Conservation (phyloP, 495 filamentous ascomycete species). For the Copromyces sp. region DNA sequence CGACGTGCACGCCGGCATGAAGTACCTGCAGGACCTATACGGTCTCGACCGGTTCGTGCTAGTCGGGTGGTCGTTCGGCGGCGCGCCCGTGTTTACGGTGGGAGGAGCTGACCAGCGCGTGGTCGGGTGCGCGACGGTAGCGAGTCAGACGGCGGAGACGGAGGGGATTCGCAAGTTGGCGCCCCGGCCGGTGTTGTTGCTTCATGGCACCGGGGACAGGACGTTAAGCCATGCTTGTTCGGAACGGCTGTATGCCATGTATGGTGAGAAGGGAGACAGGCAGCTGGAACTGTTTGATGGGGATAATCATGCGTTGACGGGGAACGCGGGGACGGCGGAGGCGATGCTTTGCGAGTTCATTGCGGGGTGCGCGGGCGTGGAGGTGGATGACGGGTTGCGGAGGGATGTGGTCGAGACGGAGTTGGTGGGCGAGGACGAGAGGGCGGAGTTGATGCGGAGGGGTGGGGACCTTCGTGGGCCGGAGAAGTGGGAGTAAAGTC, state of each 20-base stretch:
- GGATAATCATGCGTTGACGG: slow-evolving; percentile 33
- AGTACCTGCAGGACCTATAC: slow-evolving; percentile 26
- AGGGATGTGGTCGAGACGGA: slow-evolving; percentile 15
- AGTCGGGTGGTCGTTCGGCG: slow-evolving; percentile 38
- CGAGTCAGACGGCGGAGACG: slow-evolving; percentile 23
- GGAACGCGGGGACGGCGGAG: slow-evolving; percentile 25
- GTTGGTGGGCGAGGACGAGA: slow-evolving; percentile 19
- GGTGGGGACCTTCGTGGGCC: slow-evolving; percentile 24
- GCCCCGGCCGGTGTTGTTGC: slow-evolving; percentile 25
- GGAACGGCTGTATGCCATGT: slow-evolving; percentile 27
- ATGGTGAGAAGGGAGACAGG: slow-evolving; percentile 23
- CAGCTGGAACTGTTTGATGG: slow-evolving; percentile 31
- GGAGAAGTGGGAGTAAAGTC: slow-evolving; percentile 25
- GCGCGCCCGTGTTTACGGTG: slow-evolving; percentile 29
- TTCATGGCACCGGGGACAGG: slow-evolving; percentile 31
- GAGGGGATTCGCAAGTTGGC: slow-evolving; percentile 18
- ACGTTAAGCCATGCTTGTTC: slow-evolving; percentile 24
- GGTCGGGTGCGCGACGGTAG: slow-evolving; percentile 30
- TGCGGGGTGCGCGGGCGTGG: slow-evolving; percentile 15
- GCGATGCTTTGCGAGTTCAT: slow-evolving; percentile 29
- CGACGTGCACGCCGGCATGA: slow-evolving; percentile 30
- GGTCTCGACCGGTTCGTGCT: slow-evolving; percentile 28
- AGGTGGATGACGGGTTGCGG: slow-evolving; percentile 9
- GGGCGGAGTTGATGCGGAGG: slow-evolving; percentile 20
- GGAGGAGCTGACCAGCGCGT: slow-evolving; percentile 26